Evolutionary conservation across 331 rosid species (phyloP), one percentile per base, ranked within the genome.

Genomic region (Saraca asoca): DNA sequence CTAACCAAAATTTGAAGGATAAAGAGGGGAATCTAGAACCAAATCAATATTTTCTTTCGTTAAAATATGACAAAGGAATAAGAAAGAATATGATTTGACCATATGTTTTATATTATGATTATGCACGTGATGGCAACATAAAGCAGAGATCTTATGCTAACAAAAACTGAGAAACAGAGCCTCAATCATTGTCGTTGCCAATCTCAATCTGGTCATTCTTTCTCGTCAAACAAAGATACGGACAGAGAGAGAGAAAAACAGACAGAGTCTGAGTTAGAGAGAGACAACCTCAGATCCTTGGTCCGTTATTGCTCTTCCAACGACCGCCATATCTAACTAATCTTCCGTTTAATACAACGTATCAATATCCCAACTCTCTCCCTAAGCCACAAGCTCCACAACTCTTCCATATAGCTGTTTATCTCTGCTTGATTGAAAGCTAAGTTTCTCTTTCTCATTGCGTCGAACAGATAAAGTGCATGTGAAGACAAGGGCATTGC

Each of bases 401-500:
- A 29, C 51, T 52, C 62, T 43, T 80, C 42, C 56, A 51, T 57
- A 19, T 52, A 50, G 60, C 81, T 55, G 77, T 49, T 58, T 51
- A 63, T 57, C 66, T 71, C 56, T 79, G 31, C 69, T 85, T 79
- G 91, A 82, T 93, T 90, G 87, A 85, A 83, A 88, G 90, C 95
- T 48, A 94, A 90, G 90, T 90, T 85, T 81, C 62, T 51, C 38
- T 52, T 45, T 54, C 61, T 38, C 79, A 77, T 20, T 80, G 66
- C 48, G 11, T 75, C 56, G 18, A 66, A 68, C 24, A 60, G 61
- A 64, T 57, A 74, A 58, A 51, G 93, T 87, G 86, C 84, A 84
- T 58, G 85, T 64, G 80, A 86, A 80, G 83, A 76, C 62, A 78
- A 33, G n/a, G 70, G 67, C 84, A 43, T 48, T 69, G 51, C 77